Conservation (phyloP, 2,329 filamentous ascomycete species). For the Ophiostoma tasmaniense region DNA sequence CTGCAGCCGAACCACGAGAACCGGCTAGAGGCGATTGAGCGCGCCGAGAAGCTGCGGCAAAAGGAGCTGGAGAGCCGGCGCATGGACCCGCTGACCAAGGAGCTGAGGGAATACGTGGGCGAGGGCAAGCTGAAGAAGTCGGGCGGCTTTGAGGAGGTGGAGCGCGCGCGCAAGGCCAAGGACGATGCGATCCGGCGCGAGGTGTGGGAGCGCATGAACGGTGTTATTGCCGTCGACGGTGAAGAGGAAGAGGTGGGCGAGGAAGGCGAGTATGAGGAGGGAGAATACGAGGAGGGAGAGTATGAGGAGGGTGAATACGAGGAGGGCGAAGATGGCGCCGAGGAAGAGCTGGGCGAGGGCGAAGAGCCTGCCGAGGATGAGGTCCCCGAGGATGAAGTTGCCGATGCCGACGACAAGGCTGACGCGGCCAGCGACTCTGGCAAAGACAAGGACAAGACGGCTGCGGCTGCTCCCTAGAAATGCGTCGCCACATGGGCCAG, state of each 20-base stretch:
- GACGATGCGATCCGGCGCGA: constrained; percentile 81
- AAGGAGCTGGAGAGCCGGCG: constrained; percentile 74
- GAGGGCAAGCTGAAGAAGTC: constrained; percentile 93
- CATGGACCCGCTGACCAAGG: constrained; percentile 71
- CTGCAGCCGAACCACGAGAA: constrained; percentile 91
- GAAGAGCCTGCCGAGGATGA: background rate
- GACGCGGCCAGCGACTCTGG: background rate
- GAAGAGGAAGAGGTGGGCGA: background rate
- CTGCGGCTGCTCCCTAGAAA: background rate
- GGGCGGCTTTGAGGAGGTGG: constrained; percentile 88
- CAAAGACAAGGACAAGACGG: background rate
- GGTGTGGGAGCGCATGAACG: constrained; percentile 61
- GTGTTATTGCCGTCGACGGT: constrained; percentile 30
- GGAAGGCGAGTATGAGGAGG: constrained; percentile 2
- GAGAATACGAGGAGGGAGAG: background rate
- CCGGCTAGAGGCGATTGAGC: constrained; percentile 87
- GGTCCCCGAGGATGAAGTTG: background rate
- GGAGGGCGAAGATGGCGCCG: constrained; percentile 17
- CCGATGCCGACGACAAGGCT: background rate
- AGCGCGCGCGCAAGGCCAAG: constrained; percentile 72
- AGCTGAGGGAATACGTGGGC: constrained; percentile 75
- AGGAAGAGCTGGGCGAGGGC: background rate
- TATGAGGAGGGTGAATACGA: background rate
- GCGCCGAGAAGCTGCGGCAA: constrained; percentile 85
- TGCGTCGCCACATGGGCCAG: background rate